Base-by-base conservation (phyloP, 768 basidiomycete genomes). In the Tylopilus cervinicoccineus region DNA sequence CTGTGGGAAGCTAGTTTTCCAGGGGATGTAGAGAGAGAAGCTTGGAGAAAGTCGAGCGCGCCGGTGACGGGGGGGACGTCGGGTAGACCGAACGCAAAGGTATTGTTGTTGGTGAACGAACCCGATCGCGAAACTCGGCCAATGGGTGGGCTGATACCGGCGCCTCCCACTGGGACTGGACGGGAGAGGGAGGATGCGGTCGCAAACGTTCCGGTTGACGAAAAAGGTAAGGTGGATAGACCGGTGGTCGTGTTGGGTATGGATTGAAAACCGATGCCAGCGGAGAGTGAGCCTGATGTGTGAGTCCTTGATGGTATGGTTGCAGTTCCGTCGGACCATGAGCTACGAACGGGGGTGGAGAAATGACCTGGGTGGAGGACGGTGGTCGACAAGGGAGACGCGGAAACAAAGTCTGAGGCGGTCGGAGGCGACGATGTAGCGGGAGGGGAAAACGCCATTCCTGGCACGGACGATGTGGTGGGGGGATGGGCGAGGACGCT, bases 101-200 rank as follows among this genome's bases (percentile, higher is more conserved):
- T 52, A 50, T 68, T 76, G 49, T 70, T 61, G 27, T 72, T 76
- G 39, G 71, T 77, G 48, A 81, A 71, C 20, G 80, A 82, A 43
- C 79, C 76, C 22, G 80, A 81, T 38, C 79, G 74, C 34, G 78
- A 77, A 70, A 81, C 75, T 49, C 80, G 70, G 27, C 80, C 79
- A 45, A 79, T 69, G 26, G 69, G 64, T 3, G 66, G 64, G 33
- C 62, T 69, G 36, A 67, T 67, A 7, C 63, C 65, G 0, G 57
- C 47, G 0, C 57, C 62, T 38, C 50, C 50, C 28, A 43, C 45
- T 6, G 64, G 29, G 40, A 56, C 23, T 42, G 65, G 45, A 34
- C 51, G 63, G 23, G 59, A 23, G 38, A 59, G 65, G 43, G 67
- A 46, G 44, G 65, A 55, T 47, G 65, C 32, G 24, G 56, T 53